Evolutionary conservation across 2,329 filamentous ascomycete genomes (phyloP).

Genomic region (Beauveria brongniartii): DNA sequence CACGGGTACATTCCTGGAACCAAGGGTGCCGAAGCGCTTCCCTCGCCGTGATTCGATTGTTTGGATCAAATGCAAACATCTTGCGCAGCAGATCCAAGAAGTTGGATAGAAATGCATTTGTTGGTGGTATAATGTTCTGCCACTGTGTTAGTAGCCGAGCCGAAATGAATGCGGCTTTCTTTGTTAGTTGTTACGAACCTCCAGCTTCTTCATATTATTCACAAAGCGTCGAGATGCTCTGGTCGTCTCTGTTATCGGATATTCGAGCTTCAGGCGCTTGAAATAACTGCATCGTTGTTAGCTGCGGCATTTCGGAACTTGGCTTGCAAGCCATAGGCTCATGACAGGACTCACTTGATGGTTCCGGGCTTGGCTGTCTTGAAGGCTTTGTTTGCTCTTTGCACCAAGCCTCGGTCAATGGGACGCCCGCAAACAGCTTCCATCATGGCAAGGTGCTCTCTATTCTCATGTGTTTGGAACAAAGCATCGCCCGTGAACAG

Average conservation of each 20-base stretch:
- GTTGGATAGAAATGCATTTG: constrained; percentile 42
- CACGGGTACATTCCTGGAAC: constrained; percentile 47
- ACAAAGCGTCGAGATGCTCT: constrained; percentile 9
- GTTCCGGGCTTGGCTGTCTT: constrained; percentile 4
- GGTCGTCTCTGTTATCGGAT: constrained; percentile 2
- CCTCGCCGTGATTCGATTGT: constrained; percentile 50
- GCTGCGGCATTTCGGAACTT: neutral
- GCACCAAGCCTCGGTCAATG: constrained; percentile 30
- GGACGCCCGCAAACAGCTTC: constrained; percentile 54
- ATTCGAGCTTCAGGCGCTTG: constrained; percentile 9
- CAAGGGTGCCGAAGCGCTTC: constrained; percentile 52
- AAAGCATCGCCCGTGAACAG: constrained; percentile 65
- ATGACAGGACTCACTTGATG: constrained; percentile 1
- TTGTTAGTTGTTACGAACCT: neutral
- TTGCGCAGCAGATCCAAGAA: constrained; percentile 51
- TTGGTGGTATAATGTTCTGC: constrained; percentile 46
- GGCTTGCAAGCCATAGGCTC: neutral
- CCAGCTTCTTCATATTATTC: constrained; percentile 9
- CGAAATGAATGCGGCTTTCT: too few relatives aligned
- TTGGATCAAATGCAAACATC: constrained; percentile 55
- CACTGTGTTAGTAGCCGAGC: neutral
- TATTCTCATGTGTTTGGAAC: constrained; percentile 65
- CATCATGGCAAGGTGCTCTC: constrained; percentile 71
- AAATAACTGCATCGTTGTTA: constrained; percentile 3
- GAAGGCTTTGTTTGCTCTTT: constrained; percentile 6